Conservation (phyloP, 768 basidiomycete species). For the Psilocybe cubensis region DNA sequence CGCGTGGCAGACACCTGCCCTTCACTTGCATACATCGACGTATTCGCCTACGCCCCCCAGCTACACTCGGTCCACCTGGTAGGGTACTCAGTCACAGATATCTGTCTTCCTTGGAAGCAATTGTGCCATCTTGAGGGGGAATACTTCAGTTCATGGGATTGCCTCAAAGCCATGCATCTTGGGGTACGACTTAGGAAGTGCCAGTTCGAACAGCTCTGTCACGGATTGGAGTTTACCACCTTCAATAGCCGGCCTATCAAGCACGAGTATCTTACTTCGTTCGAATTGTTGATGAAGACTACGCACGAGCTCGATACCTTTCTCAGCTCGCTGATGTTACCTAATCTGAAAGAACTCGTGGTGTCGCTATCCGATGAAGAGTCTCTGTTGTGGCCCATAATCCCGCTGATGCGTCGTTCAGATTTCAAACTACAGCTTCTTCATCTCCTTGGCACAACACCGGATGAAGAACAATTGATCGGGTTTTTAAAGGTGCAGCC, state of each 20-base stretch:
- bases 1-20: slow-evolving; percentile 20
- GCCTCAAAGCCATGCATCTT: slow-evolving; percentile 20
- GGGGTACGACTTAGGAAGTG: slow-evolving; percentile 14
- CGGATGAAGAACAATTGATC: slow-evolving; percentile 18
- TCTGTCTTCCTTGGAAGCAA: slow-evolving; percentile 22
- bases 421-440: slow-evolving; percentile 14
- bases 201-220: slow-evolving; percentile 20
- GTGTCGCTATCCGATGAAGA: slow-evolving; percentile 21
- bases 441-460: slow-evolving; percentile 25
- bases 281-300: slow-evolving; percentile 22
- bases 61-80: slow-evolving; percentile 20
- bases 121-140: slow-evolving; percentile 19
- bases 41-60: slow-evolving; percentile 18
- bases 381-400: slow-evolving; percentile 9
- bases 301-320: slow-evolving; percentile 13
- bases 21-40: slow-evolving; percentile 13
- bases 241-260: slow-evolving; percentile 10
- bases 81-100: slow-evolving; percentile 19
- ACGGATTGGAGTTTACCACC: slow-evolving; percentile 11
- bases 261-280: slow-evolving; percentile 16
- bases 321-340: slow-evolving; percentile 17
- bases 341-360: slow-evolving; percentile 19
- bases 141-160: slow-evolving; percentile 19
- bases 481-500: slow-evolving; percentile 16
- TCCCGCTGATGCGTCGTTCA: slow-evolving; percentile 20